These are phyloP conservation scores for Filosporella fistucella DNA, from an alignment of 495 filamentous ascomycete species.

Conservation along the genomic window DNA sequence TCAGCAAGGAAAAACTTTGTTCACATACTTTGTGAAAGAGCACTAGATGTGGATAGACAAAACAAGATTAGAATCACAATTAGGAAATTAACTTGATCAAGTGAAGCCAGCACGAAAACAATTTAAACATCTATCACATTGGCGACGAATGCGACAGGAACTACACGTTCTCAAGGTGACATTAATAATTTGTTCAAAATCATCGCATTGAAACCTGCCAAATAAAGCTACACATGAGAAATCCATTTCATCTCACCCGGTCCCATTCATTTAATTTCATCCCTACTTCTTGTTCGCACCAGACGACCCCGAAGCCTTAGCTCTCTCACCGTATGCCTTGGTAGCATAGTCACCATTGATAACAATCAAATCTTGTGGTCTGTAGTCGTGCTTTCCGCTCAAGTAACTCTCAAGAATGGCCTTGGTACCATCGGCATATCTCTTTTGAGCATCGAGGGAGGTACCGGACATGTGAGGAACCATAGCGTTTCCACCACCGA, in stretches of 20 bases:
- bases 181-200: too few relatives aligned
- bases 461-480: slow-evolving; percentile 95
- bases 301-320: slow-evolving; percentile 30
- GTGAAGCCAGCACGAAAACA: too few relatives aligned
- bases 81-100: too few relatives aligned
- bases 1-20: too few relatives aligned
- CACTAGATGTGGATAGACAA: too few relatives aligned
- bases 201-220: too few relatives aligned
- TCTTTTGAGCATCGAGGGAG: slow-evolving; percentile 93
- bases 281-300: slow-evolving; percentile 15
- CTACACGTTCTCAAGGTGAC: too few relatives aligned
- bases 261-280: background rate
- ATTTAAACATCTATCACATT: too few relatives aligned
- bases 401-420: slow-evolving; percentile 87
- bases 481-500: slow-evolving; percentile 96
- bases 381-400: slow-evolving; percentile 80
- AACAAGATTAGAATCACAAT: too few relatives aligned
- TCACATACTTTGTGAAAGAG: too few relatives aligned
- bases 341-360: slow-evolving; percentile 90
- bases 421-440: slow-evolving; percentile 89
- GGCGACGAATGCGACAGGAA: too few relatives aligned
- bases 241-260: background rate
- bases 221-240: too few relatives aligned
- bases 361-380: slow-evolving; percentile 87
- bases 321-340: slow-evolving; percentile 86